phyloP scores from a whole-genome alignment of 805 yeast genomes.

The Saccharomycodes ludwigii region DNA sequence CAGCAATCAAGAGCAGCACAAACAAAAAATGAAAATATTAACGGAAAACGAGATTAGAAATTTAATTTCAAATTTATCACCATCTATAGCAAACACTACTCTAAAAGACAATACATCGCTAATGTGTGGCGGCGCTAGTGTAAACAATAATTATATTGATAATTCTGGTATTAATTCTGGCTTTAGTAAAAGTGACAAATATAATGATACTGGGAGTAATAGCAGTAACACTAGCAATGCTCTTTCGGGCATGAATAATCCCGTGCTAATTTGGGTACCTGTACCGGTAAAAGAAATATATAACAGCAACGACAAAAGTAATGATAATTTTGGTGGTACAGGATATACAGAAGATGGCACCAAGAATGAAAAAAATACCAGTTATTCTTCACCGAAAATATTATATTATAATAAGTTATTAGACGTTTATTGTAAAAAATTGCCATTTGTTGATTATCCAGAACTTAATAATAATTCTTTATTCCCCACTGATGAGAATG shows the following conservation, averaged over 20 bases:
- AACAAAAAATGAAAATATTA: not conserved
- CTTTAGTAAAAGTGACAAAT: not conserved
- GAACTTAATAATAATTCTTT: slow-evolving; percentile 23
- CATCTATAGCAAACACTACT: not conserved
- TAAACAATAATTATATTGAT: too few species aligned
- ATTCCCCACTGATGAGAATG: slow-evolving; percentile 20
- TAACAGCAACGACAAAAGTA: slow-evolving; percentile 6
- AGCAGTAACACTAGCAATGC: slow-evolving; percentile 1
- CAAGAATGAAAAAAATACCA: slow-evolving; percentile 32
- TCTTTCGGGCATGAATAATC: slow-evolving; percentile 4
- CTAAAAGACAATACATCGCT: not conserved
- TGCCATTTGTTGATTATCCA: slow-evolving; percentile 38
- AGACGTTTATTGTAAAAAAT: slow-evolving; percentile 42
- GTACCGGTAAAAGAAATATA: not conserved
- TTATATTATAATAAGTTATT: slow-evolving; percentile 50
- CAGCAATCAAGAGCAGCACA: not conserved
- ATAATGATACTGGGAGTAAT: not conserved
- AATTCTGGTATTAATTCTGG: not conserved
- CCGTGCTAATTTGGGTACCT: slow-evolving; percentile 2
- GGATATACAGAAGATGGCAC: slow-evolving; percentile 36
- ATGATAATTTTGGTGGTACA: slow-evolving; percentile 23
- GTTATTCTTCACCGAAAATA: slow-evolving; percentile 33
- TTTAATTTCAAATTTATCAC: not conserved
- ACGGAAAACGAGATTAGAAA: too few species aligned
- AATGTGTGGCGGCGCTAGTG: not conserved